phyloP scores from a whole-genome alignment of 257 asterid species.

The Thymus mandschuricus region DNA sequence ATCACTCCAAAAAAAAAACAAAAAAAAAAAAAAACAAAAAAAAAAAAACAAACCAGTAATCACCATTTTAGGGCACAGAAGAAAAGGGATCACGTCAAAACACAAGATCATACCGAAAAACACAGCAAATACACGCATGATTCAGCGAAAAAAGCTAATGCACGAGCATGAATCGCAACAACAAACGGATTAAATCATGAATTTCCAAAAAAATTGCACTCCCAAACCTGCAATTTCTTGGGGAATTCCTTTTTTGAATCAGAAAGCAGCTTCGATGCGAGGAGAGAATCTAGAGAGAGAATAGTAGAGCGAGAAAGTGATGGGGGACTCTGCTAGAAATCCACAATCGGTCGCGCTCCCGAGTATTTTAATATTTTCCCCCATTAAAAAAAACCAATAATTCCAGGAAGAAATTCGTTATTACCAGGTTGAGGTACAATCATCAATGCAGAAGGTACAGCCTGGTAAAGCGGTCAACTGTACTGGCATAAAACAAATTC shows the following conservation, averaged over 20 bases:
- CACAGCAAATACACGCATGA: conserved; percentile 7
- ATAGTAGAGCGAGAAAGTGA: conserved; percentile 38
- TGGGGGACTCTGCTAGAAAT: conserved; percentile 23
- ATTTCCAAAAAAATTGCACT: neutral
- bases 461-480: neutral
- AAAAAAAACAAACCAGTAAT: neutral
- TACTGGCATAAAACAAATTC: conserved; percentile 19
- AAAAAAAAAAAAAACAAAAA: neutral
- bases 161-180: conserved; percentile 1
- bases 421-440: conserved; percentile 32
- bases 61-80: conserved; percentile 15
- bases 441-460: neutral
- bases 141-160: conserved; percentile 12
- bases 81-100: conserved; percentile 31
- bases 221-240: conserved; percentile 25
- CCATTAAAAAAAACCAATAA: conserved; percentile 20
- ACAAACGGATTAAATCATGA: neutral
- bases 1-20: conserved; percentile 3
- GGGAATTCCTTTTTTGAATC: neutral
- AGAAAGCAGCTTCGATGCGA: neutral
- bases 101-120: conserved; percentile 20
- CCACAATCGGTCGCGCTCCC: conserved; percentile 29
- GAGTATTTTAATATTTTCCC: conserved; percentile 18
- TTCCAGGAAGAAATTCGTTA: conserved; percentile 19
- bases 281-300: conserved; percentile 31